Evolutionary conservation across 192 early-diverging fungal species (phyloP).

Genomic region (Coemansia sp.): DNA sequence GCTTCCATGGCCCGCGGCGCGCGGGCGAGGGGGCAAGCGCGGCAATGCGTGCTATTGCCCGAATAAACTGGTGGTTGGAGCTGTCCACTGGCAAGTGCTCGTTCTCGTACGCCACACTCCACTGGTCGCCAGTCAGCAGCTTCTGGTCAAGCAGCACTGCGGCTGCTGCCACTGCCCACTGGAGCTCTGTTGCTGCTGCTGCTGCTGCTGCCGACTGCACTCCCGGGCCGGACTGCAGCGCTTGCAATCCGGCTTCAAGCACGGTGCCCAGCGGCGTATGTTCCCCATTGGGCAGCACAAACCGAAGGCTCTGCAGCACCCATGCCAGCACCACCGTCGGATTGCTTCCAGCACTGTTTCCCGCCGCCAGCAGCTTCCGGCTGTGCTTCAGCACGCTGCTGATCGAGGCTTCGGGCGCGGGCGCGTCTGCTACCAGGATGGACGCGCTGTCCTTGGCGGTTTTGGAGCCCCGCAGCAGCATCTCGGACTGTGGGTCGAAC

Average conservation of each 20-base stretch:
- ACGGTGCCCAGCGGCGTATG: conserved; percentile 28
- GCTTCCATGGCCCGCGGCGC: conserved; percentile 42
- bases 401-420: conserved; percentile 4
- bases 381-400: conserved; percentile 15
- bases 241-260: conserved; percentile 24
- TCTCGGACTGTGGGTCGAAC: conserved; percentile 51
- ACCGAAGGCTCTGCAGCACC: conserved; percentile 23
- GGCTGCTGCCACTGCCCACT: conserved; percentile 35
- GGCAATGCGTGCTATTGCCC: conserved; percentile 32
- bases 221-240: conserved; percentile 8
- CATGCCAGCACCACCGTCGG: conserved; percentile 14
- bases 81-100: conserved; percentile 8
- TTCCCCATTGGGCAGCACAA: conserved; percentile 21
- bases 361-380: conserved; percentile 6
- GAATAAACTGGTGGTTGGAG: conserved; percentile 20
- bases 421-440: background rate
- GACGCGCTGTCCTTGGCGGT: background rate
- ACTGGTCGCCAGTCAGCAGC: conserved; percentile 32
- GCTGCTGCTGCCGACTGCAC: too few relatives aligned
- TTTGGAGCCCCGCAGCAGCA: conserved; percentile 27
- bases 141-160: conserved; percentile 35
- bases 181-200: conserved; percentile 5
- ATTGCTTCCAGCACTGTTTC: background rate
- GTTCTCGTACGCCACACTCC: conserved; percentile 52
- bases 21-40: conserved; percentile 32